Base-by-base conservation (phyloP, 2,329 filamentous ascomycete genomes). In the Fusarium sp. region DNA sequence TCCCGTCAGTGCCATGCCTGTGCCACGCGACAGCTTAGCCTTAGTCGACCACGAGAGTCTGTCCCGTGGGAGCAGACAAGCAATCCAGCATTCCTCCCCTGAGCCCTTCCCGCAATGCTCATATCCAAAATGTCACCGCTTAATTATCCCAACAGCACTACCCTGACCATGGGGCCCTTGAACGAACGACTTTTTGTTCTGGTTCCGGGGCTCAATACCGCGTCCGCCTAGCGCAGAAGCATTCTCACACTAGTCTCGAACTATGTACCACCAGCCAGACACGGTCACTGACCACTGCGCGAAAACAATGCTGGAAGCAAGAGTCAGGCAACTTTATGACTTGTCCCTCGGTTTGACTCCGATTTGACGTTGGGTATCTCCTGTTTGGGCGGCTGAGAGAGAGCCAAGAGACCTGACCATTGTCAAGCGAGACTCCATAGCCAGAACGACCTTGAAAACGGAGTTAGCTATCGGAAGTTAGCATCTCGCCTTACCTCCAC, bases 1-100 rank as follows among this genome's bases (percentile, higher is more conserved):
- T 41, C 27, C 48, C 64, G 70, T 77, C 75, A 76, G 75, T 77
- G 75, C 75, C 73, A 77, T 73, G 75, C 71, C 71, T 64, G 69
- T 75, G 75, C 54, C 75, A 77, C 69, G 73, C 75, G 75, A 76
- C 71, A 73, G 52, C 59, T 69, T 59, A 63, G 62, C 14, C 33
- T 57, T 18, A 24, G 31, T 57, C 7, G 48, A 20, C 48, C 48
- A 20, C 27, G 18, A 54, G 48, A 54, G 50, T 54, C 48, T 31
- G 18, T 52, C 50, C 27, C 50, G 48, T 29, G 48, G 48, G 18
- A 52, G 48, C 16, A 52, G 56, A 59, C 56, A 39, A 27, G 35
- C 33, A 24, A 24, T 48, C 43, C 22, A 45, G 27, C 24, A 60
- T 43, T 60, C 39, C 37, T 45, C 57, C 35, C 54, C 54, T 57